Evolutionary conservation across 1,139 yeast species (phyloP).

Genomic region (Geotrichum restrictum): DNA sequence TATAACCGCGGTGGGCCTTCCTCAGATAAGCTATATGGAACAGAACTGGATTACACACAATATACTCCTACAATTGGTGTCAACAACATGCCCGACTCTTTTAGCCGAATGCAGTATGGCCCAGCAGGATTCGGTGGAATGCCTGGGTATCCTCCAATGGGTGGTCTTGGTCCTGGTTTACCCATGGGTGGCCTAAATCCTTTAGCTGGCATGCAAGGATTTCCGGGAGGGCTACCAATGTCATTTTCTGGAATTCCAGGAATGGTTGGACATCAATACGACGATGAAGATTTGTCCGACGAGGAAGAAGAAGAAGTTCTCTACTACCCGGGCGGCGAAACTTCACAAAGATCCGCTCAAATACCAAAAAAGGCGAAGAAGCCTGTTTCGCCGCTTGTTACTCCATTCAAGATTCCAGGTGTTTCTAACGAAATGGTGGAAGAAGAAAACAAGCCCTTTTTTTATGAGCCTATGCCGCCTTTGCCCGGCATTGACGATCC

Average conservation of each 20-base stretch:
- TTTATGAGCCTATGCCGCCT: constrained; percentile 12
- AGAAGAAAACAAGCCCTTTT: constrained; percentile 5
- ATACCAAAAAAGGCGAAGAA: background rate
- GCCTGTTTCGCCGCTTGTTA: constrained; percentile 1
- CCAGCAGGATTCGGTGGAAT: background rate
- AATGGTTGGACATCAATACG: background rate
- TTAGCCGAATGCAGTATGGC: background rate
- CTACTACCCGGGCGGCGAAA: background rate
- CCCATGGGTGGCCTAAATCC: background rate
- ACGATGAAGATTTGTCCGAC: background rate
- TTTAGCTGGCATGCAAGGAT: background rate
- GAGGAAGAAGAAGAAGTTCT: background rate
- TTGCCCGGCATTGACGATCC: constrained; percentile 14
- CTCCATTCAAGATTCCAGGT: constrained; percentile 1
- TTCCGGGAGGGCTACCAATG: background rate
- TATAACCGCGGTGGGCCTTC: background rate
- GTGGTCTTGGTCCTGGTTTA: background rate
- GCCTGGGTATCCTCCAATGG: background rate
- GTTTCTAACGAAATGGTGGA: background rate
- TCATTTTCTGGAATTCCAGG: background rate
- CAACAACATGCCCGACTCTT: background rate
- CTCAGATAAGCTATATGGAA: background rate
- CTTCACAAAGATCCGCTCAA: background rate
- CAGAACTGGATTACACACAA: background rate
- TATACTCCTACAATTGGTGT: background rate